Evolutionary conservation across 371 early-diverging fungal species (phyloP), one percentile per base, ranked within the genome.

Genomic region (Actinomucor elegans): DNA sequence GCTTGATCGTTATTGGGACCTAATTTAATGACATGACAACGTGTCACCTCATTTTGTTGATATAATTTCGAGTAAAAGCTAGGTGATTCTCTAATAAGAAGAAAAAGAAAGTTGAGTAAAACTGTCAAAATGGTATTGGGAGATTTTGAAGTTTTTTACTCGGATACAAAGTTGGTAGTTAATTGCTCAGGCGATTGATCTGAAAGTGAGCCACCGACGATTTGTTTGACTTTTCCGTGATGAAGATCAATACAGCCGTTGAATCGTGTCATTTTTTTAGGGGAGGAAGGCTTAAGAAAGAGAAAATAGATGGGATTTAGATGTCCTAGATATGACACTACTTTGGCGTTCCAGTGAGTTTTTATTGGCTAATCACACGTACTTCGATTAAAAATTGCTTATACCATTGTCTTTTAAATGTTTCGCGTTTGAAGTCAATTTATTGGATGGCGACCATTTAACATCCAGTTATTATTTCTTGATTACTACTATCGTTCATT

Each of bases 201-300:
- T 52, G 66, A 80, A 18, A 97, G 80, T 21, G 96, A 87, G 17
- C 93, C 95, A 33, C 99, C 97, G 24, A 98, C 96, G 54, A 97
- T 97, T 66, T 98, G 99, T 76, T 98, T 98, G 48, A 98, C 99
- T 72, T 93, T 81, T 31, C 99, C 99, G 23, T 87, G 66, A 75
- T 98, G 99, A 52, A 98, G 79, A 76, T 98, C 97, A 59, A 97
- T 96, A 73, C 98, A 98, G 1, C 96, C 96, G 28, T 94, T 83
- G 74, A 98, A 96, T 57, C 76, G 77, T 42, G 91, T 84, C 69
- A 73, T 77, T 56, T 12, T 26, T 35, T 36, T 21, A 29, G 15
- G 18, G n/a, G 34, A 36, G 9, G 27, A 18, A 27, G 35, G 31
- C 36, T 15, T 29, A 28, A 23, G 17, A 47, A 40, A 47, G 31